A percentile compares a stretch with the other conserved stretches of the same genome.
Conservation (phyloP, 192 early-diverging fungal genomes). For the Podochytrium sp. region DNA sequence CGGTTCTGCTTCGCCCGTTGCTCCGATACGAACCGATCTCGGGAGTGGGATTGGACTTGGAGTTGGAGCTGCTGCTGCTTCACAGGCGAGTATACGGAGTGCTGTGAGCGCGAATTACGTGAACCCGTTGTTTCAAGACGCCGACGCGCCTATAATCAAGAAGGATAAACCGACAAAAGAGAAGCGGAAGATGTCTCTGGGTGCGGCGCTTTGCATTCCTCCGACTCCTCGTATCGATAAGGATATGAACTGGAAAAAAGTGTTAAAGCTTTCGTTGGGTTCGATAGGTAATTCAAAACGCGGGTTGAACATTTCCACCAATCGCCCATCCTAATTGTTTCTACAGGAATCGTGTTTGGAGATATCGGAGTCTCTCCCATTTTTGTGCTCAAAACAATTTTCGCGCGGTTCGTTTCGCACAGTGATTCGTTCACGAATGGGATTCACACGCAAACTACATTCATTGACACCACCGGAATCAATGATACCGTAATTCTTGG, state of each 20-base stretch:
- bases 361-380: constrained; percentile 62
- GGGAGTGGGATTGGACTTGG: no score
- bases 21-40: no score
- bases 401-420: constrained; percentile 7
- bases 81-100: background rate
- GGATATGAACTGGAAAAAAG: constrained; percentile 39
- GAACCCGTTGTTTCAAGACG: constrained; percentile 23
- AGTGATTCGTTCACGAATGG: background rate
- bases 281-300: constrained; percentile 37
- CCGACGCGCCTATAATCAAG: background rate
- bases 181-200: constrained; percentile 48
- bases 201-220: constrained; percentile 50
- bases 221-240: constrained; percentile 45
- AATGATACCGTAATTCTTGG: constrained; percentile 41
- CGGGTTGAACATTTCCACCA: background rate
- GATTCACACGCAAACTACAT: background rate
- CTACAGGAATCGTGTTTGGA: constrained; percentile 49
- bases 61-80: background rate
- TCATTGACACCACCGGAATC: background rate
- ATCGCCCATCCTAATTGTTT: constrained; percentile 1
- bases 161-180: constrained; percentile 17
- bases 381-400: constrained; percentile 54
- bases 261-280: constrained; percentile 37
- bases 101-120: background rate
- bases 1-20: no score